Percentiles rank a stretch among this genome's conserved stretches.
phyloP scores from a whole-genome alignment of 345 rosid genomes.

The Syzygium aqueum region DNA sequence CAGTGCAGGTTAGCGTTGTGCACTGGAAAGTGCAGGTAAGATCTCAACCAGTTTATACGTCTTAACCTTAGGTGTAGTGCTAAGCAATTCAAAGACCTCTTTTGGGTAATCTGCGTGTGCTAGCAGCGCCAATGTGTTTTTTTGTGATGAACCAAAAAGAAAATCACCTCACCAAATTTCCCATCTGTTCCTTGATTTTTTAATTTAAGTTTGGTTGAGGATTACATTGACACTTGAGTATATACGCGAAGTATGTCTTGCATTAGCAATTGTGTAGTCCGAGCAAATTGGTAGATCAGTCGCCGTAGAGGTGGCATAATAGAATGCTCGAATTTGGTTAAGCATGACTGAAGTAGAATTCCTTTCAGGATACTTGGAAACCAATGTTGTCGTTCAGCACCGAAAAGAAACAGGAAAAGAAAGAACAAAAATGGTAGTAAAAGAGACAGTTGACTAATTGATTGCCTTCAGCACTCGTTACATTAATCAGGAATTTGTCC shows the following conservation, averaged over 20 bases:
- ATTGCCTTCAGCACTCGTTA: neutral
- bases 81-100: neutral
- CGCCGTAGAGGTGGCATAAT: neutral
- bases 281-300: neutral
- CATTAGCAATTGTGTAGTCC: neutral
- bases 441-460: neutral
- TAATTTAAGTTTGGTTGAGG: neutral
- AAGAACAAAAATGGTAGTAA: neutral
- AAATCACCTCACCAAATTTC: neutral
- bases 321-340: neutral
- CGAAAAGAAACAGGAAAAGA: neutral
- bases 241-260: neutral
- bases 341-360: neutral
- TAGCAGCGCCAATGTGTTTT: neutral
- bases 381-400: neutral
- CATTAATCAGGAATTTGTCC: neutral
- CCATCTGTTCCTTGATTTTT: neutral
- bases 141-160: neutral
- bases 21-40: neutral
- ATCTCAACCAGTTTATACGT: neutral
- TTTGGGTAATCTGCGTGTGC: neutral
- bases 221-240: neutral
- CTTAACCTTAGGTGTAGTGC: neutral
- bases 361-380: neutral
- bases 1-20: neutral